phyloP scores from a whole-genome alignment of 208 protist species.

The Trypanosoma platydactyli region DNA sequence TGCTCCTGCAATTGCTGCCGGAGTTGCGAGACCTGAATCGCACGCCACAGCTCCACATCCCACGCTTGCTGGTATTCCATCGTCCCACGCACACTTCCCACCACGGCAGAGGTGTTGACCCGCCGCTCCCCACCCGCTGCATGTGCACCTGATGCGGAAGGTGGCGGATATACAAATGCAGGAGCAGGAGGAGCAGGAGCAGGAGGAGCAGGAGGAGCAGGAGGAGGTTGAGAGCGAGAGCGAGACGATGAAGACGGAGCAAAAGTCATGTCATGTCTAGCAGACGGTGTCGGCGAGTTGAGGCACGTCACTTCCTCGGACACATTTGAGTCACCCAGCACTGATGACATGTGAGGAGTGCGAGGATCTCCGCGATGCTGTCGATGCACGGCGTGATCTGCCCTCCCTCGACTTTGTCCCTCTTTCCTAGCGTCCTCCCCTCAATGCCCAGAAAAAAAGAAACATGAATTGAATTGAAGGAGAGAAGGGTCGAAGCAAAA shows the following conservation, averaged over 20 bases:
- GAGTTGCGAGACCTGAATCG: conserved; percentile 71
- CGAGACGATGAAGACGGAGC: neutral
- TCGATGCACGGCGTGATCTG: too few relatives aligned
- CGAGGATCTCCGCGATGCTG: too few relatives aligned
- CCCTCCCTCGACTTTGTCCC: too few relatives aligned
- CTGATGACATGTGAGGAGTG: too few relatives aligned
- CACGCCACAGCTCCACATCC: conserved; percentile 90
- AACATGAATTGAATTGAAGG: too few relatives aligned
- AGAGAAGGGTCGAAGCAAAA: too few relatives aligned
- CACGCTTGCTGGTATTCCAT: conserved; percentile 84
- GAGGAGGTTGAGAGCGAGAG: neutral
- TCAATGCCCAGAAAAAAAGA: too few relatives aligned
- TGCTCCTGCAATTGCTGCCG: conserved; percentile 56
- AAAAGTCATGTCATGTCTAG: neutral
- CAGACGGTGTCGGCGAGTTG: neutral
- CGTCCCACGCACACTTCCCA: conserved; percentile 60
- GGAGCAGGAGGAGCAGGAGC: neutral
- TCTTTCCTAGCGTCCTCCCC: too few relatives aligned
- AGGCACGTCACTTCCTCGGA: neutral
- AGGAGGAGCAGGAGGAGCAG: neutral
- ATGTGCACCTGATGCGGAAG: neutral
- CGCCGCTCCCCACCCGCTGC: neutral
- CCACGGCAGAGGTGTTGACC: neutral
- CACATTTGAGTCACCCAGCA: too few relatives aligned
- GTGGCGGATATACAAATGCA: neutral